phyloP scores from a whole-genome alignment of 331 rosid species.

The Quercus phellos region DNA sequence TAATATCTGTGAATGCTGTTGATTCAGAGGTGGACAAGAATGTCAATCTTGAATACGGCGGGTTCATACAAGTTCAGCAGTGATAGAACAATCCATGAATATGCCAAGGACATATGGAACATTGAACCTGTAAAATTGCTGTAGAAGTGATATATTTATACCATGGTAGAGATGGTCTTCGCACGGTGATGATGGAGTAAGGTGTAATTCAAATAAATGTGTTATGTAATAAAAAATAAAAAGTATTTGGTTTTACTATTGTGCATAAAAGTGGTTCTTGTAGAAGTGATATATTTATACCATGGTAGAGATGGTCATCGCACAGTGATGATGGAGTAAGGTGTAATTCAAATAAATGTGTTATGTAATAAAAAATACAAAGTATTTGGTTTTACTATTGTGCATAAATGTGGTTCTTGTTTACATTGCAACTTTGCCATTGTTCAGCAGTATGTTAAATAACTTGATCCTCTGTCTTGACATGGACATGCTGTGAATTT shows the following conservation, averaged over 20 bases:
- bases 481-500: background rate
- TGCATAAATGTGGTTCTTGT: background rate
- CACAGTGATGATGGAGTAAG: background rate
- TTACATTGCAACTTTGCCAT: background rate
- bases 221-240: background rate
- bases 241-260: background rate
- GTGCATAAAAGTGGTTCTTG: background rate
- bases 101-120: constrained; percentile 88
- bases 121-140: constrained; percentile 59
- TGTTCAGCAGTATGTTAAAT: background rate
- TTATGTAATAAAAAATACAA: background rate
- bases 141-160: constrained; percentile 20
- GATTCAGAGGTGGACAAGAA: constrained; percentile 82
- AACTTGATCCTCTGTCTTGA: background rate
- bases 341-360: background rate
- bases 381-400: background rate
- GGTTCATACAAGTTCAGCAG: constrained; percentile 98
- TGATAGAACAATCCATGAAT: constrained; percentile 93
- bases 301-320: constrained; percentile 9
- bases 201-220: background rate
- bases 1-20: constrained; percentile 19
- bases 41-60: constrained; percentile 95
- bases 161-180: constrained; percentile 7
- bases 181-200: constrained; percentile 1
- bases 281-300: constrained; percentile 19